These are phyloP conservation scores for Nicotiana rustica DNA, from an alignment of 305 asterid species.

Conservation along the genomic window DNA sequence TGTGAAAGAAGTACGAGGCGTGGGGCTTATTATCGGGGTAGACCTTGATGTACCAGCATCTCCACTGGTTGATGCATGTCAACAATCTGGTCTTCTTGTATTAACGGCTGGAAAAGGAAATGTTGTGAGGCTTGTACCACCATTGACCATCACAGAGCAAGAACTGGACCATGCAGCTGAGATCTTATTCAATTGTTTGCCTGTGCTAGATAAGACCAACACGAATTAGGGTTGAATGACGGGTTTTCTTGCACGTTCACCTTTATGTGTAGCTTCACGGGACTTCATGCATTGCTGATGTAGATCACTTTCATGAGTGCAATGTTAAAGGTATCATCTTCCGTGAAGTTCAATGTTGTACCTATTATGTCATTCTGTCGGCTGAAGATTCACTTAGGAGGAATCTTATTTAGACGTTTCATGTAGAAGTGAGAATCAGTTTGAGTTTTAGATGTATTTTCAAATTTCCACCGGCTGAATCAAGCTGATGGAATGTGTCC, in stretches of 20 bases:
- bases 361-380: background rate
- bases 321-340: background rate
- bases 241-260: background rate
- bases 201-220: conserved; percentile 60
- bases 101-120: conserved; percentile 95
- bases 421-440: conserved; percentile 17
- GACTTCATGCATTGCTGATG: background rate
- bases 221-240: background rate
- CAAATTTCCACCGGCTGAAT: conserved; percentile 27
- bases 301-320: background rate
- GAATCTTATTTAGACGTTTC: background rate
- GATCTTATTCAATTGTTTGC: conserved; percentile 63
- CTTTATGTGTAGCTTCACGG: conserved; percentile 1
- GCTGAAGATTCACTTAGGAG: conserved; percentile 30
- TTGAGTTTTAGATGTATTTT: conserved; percentile 21
- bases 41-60: conserved; percentile 85
- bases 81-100: conserved; percentile 72
- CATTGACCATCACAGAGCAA: conserved; percentile 74
- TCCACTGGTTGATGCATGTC: conserved; percentile 84
- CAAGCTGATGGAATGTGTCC: background rate
- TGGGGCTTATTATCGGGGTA: conserved; percentile 81
- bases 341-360: background rate
- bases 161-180: conserved; percentile 70
- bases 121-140: conserved; percentile 86
- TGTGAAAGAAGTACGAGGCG: conserved; percentile 80